A percentile compares a stretch with the other conserved stretches of the same genome.
Evolutionary conservation across 371 early-diverging fungal genomes (phyloP).

Genomic region (Rhizopus sp.): DNA sequence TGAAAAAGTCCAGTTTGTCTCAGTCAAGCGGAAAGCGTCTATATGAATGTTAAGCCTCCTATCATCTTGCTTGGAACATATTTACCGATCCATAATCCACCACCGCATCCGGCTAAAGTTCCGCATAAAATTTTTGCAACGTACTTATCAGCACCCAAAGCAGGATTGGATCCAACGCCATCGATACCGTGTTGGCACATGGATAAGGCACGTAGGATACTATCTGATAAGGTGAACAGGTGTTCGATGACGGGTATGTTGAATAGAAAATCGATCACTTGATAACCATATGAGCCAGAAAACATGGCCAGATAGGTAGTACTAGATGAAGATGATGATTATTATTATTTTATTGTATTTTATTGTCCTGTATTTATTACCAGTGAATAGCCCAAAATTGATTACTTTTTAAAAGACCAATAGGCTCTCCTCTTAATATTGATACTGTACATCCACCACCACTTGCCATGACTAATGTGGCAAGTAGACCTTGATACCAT

Average conservation of each 20-base stretch:
- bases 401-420: slow-evolving; percentile 45
- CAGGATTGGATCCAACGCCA: slow-evolving; percentile 47
- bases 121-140: slow-evolving; percentile 59
- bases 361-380: slow-evolving; percentile 19
- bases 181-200: slow-evolving; percentile 56
- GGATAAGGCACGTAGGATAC: slow-evolving; percentile 44
- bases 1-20: slow-evolving; percentile 46
- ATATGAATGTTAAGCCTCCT: not conserved
- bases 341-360: not conserved
- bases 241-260: slow-evolving; percentile 45
- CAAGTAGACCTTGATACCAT: slow-evolving; percentile 58
- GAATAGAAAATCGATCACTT: slow-evolving; percentile 34
- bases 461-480: slow-evolving; percentile 55
- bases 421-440: slow-evolving; percentile 43
- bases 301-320: slow-evolving; percentile 44
- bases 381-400: slow-evolving; percentile 46
- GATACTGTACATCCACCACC: slow-evolving; percentile 57
- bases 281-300: slow-evolving; percentile 36
- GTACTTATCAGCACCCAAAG: slow-evolving; percentile 41
- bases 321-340: slow-evolving; percentile 19
- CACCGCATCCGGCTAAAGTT: slow-evolving; percentile 57
- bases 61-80: not conserved
- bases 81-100: slow-evolving; percentile 56
- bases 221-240: slow-evolving; percentile 51
- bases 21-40: slow-evolving; percentile 49